phyloP scores from a whole-genome alignment of 2,329 filamentous ascomycete genomes.

The Fusarium staphyleae region DNA sequence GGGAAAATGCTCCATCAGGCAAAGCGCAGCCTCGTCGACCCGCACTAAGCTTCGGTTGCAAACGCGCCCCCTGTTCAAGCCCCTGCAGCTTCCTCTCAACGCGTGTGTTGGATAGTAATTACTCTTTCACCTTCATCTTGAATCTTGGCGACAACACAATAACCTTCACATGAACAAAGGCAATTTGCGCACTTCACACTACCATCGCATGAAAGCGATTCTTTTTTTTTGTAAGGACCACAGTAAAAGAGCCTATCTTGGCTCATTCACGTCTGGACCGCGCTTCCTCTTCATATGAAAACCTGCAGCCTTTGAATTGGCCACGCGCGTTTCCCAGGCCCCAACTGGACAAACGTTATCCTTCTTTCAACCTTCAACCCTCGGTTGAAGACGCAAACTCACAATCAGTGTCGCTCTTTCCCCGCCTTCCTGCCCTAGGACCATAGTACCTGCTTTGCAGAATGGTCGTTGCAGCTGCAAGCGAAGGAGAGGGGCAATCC shows the following conservation, averaged over 20 bases:
- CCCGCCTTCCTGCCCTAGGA: background rate
- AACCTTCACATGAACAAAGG: slow-evolving; percentile 10
- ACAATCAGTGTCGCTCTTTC: slow-evolving; percentile 4
- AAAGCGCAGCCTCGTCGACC: slow-evolving; percentile 4
- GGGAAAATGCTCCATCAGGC: slow-evolving; percentile 3
- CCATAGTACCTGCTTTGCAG: slow-evolving; percentile 18
- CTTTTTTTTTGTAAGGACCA: background rate
- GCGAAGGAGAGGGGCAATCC: slow-evolving; percentile 38
- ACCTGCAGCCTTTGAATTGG: slow-evolving; percentile 17
- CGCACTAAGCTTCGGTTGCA: slow-evolving; percentile 26
- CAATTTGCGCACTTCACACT: slow-evolving; percentile 9
- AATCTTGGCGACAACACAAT: slow-evolving; percentile 26
- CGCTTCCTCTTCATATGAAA: slow-evolving; percentile 9
- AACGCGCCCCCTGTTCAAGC: slow-evolving; percentile 32
- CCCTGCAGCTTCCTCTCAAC: slow-evolving; percentile 35
- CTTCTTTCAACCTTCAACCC: slow-evolving; percentile 17
- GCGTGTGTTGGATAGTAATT: slow-evolving; percentile 30
- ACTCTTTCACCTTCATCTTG: slow-evolving; percentile 28
- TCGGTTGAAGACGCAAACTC: slow-evolving; percentile 10
- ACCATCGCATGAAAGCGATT: background rate
- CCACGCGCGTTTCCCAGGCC: slow-evolving; percentile 28
- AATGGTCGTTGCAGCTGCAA: slow-evolving; percentile 36
- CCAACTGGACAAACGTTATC: slow-evolving; percentile 20
- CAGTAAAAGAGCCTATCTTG: background rate
- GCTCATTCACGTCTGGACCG: slow-evolving; percentile 1